phyloP scores from a whole-genome alignment of 768 basidiomycete species.

The Nidula microcarpa region DNA sequence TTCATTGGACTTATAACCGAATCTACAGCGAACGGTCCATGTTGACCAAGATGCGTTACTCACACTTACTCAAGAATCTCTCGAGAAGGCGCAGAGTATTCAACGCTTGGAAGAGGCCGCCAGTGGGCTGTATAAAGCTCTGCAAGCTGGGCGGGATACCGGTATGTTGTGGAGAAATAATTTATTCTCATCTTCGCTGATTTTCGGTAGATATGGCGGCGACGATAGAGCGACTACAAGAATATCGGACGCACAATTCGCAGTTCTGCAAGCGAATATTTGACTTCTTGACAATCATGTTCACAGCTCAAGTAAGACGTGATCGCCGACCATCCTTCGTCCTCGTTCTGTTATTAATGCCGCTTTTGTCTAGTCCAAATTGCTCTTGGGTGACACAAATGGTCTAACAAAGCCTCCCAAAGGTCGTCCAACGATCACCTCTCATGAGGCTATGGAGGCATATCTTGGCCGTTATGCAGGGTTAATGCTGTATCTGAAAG shows the following conservation, averaged over 20 bases:
- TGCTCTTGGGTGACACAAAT: constrained; percentile 60
- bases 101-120: constrained; percentile 78
- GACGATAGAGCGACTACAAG: constrained; percentile 87
- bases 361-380: constrained; percentile 47
- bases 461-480: constrained; percentile 89
- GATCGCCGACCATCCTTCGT: constrained; percentile 6
- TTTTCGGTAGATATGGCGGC: constrained; percentile 82
- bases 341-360: constrained; percentile 1
- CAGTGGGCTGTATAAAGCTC: constrained; percentile 89
- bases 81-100: constrained; percentile 77
- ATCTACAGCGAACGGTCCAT: constrained; percentile 82
- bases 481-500: constrained; percentile 87
- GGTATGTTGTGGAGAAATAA: constrained; percentile 40
- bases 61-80: constrained; percentile 82
- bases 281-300: constrained; percentile 90
- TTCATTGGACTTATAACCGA: not conserved
- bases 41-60: constrained; percentile 77
- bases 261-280: constrained; percentile 93
- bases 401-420: constrained; percentile 46
- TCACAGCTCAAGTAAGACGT: constrained; percentile 84
- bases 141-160: constrained; percentile 86
- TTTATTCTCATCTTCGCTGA: constrained; percentile 5
- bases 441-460: constrained; percentile 74
- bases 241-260: constrained; percentile 84
- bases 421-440: constrained; percentile 44